phyloP scores from a whole-genome alignment of 2,329 filamentous ascomycete species.

The Aspergillus phoenicis region DNA sequence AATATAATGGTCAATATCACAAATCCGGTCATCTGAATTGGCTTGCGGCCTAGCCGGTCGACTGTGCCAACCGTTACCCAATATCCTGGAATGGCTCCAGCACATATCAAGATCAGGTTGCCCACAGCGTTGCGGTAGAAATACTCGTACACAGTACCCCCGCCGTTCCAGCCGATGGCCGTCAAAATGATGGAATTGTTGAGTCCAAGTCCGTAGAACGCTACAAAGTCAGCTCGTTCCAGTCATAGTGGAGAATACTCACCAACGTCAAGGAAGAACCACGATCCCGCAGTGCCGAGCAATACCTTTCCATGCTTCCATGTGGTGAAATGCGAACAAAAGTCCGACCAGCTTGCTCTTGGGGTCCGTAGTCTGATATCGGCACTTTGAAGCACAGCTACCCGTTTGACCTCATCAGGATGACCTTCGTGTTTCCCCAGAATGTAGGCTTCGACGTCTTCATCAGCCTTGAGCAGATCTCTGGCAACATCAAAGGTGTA shows the following conservation, averaged over 20 bases:
- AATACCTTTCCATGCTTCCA: conserved; percentile 73
- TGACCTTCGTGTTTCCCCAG: conserved; percentile 63
- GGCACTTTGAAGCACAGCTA: conserved; percentile 58
- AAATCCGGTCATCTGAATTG: conserved; percentile 70
- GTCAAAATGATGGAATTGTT: conserved; percentile 74
- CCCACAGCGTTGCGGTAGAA: conserved; percentile 75
- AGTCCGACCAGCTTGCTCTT: conserved; percentile 73
- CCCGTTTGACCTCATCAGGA: conserved; percentile 68
- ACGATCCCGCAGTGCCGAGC: conserved; percentile 78
- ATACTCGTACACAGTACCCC: conserved; percentile 66
- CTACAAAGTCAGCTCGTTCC: conserved; percentile 39
- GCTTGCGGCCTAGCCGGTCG: conserved; percentile 74
- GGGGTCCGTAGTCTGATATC: conserved; percentile 62
- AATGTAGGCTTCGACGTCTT: conserved; percentile 75
- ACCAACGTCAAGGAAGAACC: conserved; percentile 75
- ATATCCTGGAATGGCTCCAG: conserved; percentile 78
- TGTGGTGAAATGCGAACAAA: conserved; percentile 68
- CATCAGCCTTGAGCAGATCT: conserved; percentile 72
- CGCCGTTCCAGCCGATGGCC: conserved; percentile 70
- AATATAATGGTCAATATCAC: conserved; percentile 64
- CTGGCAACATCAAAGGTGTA: conserved; percentile 82
- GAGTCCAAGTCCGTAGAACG: conserved; percentile 70
- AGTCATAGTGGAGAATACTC: conserved; percentile 34
- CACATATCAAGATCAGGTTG: conserved; percentile 76
- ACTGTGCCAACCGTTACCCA: conserved; percentile 77